These are phyloP conservation scores for Colletotrichum sidae DNA, from an alignment of 2,329 filamentous ascomycete species.

Conservation along the genomic window DNA sequence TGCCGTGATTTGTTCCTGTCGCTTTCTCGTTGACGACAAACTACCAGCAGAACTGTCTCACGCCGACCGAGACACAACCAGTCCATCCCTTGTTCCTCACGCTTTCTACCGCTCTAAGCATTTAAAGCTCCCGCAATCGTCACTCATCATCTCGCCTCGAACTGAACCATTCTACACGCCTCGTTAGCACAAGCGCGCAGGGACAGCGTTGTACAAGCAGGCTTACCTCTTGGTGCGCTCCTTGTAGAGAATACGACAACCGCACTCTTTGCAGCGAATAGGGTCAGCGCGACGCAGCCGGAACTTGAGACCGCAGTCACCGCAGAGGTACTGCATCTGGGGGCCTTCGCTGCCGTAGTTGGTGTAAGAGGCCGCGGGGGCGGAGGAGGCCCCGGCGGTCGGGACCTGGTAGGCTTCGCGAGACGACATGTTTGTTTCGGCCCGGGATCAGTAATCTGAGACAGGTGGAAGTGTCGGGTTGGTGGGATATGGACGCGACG, in stretches of 20 bases:
- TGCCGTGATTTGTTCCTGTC: too few relatives aligned
- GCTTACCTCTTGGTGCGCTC: slow-evolving; percentile 94
- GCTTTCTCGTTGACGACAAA: too few relatives aligned
- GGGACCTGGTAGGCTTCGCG: slow-evolving; percentile 85
- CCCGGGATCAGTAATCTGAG: neutral
- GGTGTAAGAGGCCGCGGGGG: slow-evolving; percentile 57
- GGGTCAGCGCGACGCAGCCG: slow-evolving; percentile 81
- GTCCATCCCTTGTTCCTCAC: neutral
- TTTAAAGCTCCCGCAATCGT: neutral
- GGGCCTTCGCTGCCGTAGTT: slow-evolving; percentile 61
- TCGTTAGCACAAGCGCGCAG: slow-evolving; percentile 39
- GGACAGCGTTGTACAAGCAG: neutral
- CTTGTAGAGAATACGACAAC: slow-evolving; percentile 96
- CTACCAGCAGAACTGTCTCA: too few relatives aligned
- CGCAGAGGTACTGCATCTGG: slow-evolving; percentile 79
- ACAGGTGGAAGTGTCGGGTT: neutral
- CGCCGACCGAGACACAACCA: too few relatives aligned
- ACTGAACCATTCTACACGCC: slow-evolving; percentile 88
- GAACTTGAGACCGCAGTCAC: slow-evolving; percentile 85
- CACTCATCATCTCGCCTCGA: slow-evolving; percentile 80
- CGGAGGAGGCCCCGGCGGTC: slow-evolving; percentile 59
- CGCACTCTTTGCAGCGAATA: slow-evolving; percentile 91
- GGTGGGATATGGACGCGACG: slow-evolving; percentile 6
- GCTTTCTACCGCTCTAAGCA: neutral
- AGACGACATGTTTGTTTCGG: slow-evolving; percentile 58